These are phyloP conservation scores for Aspergillus candidus DNA, from an alignment of 2,329 filamentous ascomycete genomes.

Conservation along the genomic window DNA sequence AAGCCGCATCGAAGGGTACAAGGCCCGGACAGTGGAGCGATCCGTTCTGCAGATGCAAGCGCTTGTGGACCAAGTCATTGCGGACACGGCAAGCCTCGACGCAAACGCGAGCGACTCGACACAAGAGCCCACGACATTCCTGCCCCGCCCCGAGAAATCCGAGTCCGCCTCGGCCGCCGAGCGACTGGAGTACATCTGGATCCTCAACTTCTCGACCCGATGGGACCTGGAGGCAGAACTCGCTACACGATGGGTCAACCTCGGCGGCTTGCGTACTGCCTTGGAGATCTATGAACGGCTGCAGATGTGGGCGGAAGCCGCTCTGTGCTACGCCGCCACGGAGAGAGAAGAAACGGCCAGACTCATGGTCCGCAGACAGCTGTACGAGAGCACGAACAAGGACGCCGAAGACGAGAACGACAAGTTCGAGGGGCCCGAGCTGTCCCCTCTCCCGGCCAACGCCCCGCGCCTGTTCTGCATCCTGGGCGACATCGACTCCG, in stretches of 20 bases:
- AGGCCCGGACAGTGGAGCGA: conserved; percentile 79
- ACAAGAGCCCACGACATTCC: conserved; percentile 64
- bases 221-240: conserved; percentile 95
- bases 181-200: conserved; percentile 76
- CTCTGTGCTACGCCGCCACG: conserved; percentile 75
- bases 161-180: conserved; percentile 71
- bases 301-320: conserved; percentile 90
- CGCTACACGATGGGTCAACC: conserved; percentile 81
- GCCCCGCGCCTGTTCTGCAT: conserved; percentile 89
- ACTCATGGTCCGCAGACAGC: conserved; percentile 66
- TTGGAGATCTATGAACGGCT: conserved; percentile 93
- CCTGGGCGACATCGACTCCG: conserved; percentile 76
- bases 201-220: conserved; percentile 73
- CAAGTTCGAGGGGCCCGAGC: conserved; percentile 61
- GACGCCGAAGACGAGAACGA: conserved; percentile 47
- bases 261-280: conserved; percentile 82
- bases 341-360: conserved; percentile 79
- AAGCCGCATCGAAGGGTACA: conserved; percentile 82
- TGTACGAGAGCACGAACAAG: conserved; percentile 60
- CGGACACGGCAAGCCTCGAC: conserved; percentile 60
- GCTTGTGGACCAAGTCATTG: conserved; percentile 89
- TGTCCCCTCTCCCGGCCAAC: conserved; percentile 67
- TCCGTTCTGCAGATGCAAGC: conserved; percentile 90
- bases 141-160: conserved; percentile 66
- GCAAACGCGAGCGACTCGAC: conserved; percentile 28